Evolutionary conservation across 352 stramenopile species (phyloP), one percentile per base, ranked within the genome.

Genomic region (Plasmopara halstedii): DNA sequence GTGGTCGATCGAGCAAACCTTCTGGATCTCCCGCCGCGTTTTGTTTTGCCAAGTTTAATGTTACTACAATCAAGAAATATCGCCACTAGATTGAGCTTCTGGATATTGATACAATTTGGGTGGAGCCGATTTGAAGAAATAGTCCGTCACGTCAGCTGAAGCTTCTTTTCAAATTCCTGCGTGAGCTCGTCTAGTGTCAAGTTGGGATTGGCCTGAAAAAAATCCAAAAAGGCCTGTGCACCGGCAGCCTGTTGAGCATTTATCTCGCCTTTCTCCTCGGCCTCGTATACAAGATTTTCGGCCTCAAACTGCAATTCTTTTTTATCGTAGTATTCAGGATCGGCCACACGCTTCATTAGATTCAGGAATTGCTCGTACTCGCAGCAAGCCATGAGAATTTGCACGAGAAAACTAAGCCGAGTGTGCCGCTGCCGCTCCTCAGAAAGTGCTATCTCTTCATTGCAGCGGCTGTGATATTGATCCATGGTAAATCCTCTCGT

Each of bases 341-440:
- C 78, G 15, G 71, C 78, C 19, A 77, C 73, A 29, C 78, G 78
- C 36, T 73, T 73, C 78, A 89, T 89, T 26, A 89, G 68, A 58
- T 86, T 89, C n/a, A 87, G 46, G 39, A 89, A 89, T 62, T 89
- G 78, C 36, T 89, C 78, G 50, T 87, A 89, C 62, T 89, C 78
- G 57, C 64, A 80, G 44, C 78, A 89, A 6, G 78, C 69, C 54
- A 82, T 49, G 14, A 89, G 53, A 41, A 89, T 85, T 57, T 89
- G 78, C 57, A 89, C 78, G 15, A 89, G 83, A 48, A 89, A 89
- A 42, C 73, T 86, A 23, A 85, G 58, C 6, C 73, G 62, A 50
- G 78, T 83, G 66, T 89, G 78, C 35, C 78, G 74, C 55, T 87
- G 74, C 18, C 78, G 72, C 53, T 84, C 64, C 34, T 85, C 73